Conservation (phyloP, 345 rosid genomes). For the Euphorbia lathyris region DNA sequence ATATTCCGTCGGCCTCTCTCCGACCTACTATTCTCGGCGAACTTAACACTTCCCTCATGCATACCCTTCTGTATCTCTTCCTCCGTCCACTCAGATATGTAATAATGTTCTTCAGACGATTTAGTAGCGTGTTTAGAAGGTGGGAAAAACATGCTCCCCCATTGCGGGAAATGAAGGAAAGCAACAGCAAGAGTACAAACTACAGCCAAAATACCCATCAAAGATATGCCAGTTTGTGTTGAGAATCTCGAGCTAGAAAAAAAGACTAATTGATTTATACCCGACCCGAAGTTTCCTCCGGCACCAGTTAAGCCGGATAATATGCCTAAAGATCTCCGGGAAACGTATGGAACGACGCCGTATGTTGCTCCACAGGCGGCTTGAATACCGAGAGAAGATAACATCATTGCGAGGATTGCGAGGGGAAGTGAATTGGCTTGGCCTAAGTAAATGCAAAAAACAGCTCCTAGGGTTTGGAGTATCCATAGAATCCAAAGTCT, state of each 20-base stretch:
- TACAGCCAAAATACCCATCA: slow-evolving; percentile 18
- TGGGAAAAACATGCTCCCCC: slow-evolving; percentile 24
- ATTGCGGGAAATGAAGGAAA: slow-evolving; percentile 20
- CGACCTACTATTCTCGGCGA: slow-evolving; percentile 18
- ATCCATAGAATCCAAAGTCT: slow-evolving; percentile 79
- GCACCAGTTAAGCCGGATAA: slow-evolving; percentile 15
- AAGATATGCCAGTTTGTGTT: slow-evolving; percentile 10
- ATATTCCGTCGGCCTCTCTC: slow-evolving; percentile 10
- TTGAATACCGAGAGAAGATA: slow-evolving; percentile 71
- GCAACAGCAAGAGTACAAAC: slow-evolving; percentile 15
- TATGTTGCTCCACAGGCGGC: slow-evolving; percentile 89
- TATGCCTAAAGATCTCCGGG: slow-evolving; percentile 22
- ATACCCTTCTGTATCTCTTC: slow-evolving; percentile 20
- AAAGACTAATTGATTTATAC: slow-evolving; percentile 12
- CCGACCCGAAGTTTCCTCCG: slow-evolving; percentile 17
- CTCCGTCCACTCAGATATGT: slow-evolving; percentile 20
- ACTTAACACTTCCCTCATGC: slow-evolving; percentile 18
- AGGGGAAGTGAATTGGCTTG: slow-evolving; percentile 40
- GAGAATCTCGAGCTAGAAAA: slow-evolving; percentile 15
- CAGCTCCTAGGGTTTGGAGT: slow-evolving; percentile 75
- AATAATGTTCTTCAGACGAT: slow-evolving; percentile 13
- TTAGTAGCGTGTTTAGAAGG: slow-evolving; percentile 2
- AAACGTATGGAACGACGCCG: slow-evolving; percentile 87
- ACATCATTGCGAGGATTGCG: slow-evolving; percentile 65
- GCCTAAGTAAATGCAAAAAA: slow-evolving; percentile 63